Evolutionary conservation across 768 basidiomycete species (phyloP), one percentile per base, ranked within the genome.

Genomic region (Lactarius sp.): DNA sequence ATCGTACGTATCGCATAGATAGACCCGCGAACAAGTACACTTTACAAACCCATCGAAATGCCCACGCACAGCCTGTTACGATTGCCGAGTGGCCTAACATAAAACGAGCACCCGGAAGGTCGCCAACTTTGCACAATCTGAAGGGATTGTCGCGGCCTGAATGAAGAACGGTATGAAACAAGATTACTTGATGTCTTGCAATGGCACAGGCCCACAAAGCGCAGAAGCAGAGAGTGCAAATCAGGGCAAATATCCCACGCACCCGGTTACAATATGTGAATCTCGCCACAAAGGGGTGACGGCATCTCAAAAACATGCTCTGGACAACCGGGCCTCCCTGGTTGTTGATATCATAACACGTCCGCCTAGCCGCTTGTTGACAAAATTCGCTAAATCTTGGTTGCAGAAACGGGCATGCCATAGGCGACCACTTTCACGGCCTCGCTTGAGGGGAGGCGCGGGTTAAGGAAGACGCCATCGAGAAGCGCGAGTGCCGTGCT

Each of bases 81-180:
- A 53, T 68, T 10, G 16, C 1, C 4, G 78, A 58, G 88, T 74
- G 34, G 77, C 79, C 75, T 60, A 1, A 83, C 77, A 6, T 73
- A 73, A 20, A 83, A 78, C 58, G 88, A 74, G 22, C 22, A 37
- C 77, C 78, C 0, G 77, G 67, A 3, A 85, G 84, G 58, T 80
- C 80, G 1, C 84, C 85, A n/a, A 78, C 77, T 9, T 70, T 77
- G 72, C 86, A 88, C 60, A 77, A 69, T 3, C 50, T 64, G 64
- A 78, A 82, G 6, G 78, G 68, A 69, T 88, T 88, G 64, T 89
- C 87, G 61, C 86, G 80, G 5, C 86, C 83, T 83, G 55, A 36
- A 56, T 22, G n/a, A 6, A 44, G 6, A 14, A n/a, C 3, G 9
- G 14, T 1, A 16, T 6, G 3, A 7, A 9, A 42, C 14, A 18